A percentile compares a stretch with the other conserved stretches of the same genome.
These are phyloP conservation scores for Leishmania braziliensis DNA, from an alignment of 208 protist genomes.

Conservation along the genomic window DNA sequence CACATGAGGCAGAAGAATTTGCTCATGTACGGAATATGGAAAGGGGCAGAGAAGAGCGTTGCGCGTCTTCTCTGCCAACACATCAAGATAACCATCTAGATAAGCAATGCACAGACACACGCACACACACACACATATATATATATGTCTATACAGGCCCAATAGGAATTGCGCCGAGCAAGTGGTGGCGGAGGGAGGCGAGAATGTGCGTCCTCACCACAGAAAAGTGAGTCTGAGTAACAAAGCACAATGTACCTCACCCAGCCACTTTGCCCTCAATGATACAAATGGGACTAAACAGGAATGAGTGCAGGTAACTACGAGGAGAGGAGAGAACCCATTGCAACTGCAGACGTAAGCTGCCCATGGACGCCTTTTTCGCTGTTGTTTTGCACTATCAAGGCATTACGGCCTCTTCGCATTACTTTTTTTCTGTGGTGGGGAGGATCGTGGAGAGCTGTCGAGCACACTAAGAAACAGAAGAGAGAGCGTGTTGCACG, in stretches of 20 bases:
- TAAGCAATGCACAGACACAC: neutral
- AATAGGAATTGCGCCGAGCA: neutral
- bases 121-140: neutral
- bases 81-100: neutral
- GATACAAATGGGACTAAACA: neutral
- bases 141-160: neutral
- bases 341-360: neutral
- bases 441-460: neutral
- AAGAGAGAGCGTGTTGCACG: neutral
- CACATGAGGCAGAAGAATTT: neutral
- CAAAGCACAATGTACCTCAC: neutral
- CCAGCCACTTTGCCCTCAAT: neutral
- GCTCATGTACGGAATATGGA: neutral
- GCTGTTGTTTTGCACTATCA: neutral
- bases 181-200: neutral
- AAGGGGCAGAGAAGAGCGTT: neutral
- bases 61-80: neutral
- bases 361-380: neutral
- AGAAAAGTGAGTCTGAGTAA: neutral
- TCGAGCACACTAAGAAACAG: neutral
- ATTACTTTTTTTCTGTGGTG: neutral
- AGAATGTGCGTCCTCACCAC: neutral
- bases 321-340: neutral
- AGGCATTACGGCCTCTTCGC: neutral
- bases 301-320: neutral